Percentiles rank a stretch among this genome's conserved stretches.
These are phyloP conservation scores for Sphagnurus paluster DNA, from an alignment of 1,284 basidiomycete species.

Conservation along the genomic window DNA sequence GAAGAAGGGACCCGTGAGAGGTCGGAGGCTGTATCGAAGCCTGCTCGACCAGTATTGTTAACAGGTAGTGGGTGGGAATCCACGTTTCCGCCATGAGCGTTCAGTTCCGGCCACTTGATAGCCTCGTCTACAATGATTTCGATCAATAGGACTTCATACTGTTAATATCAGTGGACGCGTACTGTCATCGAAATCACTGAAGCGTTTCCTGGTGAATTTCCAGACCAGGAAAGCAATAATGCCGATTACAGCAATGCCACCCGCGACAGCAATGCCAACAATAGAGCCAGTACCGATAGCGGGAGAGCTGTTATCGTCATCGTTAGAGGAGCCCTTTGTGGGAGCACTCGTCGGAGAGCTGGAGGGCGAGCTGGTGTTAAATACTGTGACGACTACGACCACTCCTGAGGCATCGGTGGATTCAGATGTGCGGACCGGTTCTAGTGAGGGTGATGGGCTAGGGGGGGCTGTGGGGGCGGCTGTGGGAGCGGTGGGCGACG, in stretches of 20 bases:
- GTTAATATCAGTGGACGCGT: conserved; percentile 31
- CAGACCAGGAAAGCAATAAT: conserved; percentile 64
- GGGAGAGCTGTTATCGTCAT: conserved; percentile 17
- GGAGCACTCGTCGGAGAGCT: conserved; percentile 21
- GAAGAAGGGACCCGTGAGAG: conserved; percentile 53
- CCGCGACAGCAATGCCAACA: conserved; percentile 75
- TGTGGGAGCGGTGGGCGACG: conserved; percentile 11
- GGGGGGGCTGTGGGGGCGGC: conserved; percentile 16
- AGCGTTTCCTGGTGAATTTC: conserved; percentile 80
- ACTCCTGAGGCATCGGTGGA: conserved; percentile 18
- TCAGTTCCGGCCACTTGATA: conserved; percentile 86
- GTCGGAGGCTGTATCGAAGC: conserved; percentile 64
- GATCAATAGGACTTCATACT: conserved; percentile 12
- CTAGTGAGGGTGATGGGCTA: conserved; percentile 9
- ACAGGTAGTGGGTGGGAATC: conserved; percentile 66
- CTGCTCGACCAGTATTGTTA: conserved; percentile 59
- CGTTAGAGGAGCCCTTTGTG: conserved; percentile 13
- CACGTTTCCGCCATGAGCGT: conserved; percentile 52
- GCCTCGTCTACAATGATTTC: conserved; percentile 59
- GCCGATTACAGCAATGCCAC: conserved; percentile 68
- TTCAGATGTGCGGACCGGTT: conserved; percentile 9
- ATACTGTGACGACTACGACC: conserved; percentile 21
- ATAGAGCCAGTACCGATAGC: conserved; percentile 67
- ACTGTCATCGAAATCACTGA: conserved; percentile 76
- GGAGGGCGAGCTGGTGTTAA: conserved; percentile 17